Evolutionary conservation across 2,329 filamentous ascomycete species (phyloP), one percentile per base, ranked within the genome.

Genomic region (Aspergillus piperis): DNA sequence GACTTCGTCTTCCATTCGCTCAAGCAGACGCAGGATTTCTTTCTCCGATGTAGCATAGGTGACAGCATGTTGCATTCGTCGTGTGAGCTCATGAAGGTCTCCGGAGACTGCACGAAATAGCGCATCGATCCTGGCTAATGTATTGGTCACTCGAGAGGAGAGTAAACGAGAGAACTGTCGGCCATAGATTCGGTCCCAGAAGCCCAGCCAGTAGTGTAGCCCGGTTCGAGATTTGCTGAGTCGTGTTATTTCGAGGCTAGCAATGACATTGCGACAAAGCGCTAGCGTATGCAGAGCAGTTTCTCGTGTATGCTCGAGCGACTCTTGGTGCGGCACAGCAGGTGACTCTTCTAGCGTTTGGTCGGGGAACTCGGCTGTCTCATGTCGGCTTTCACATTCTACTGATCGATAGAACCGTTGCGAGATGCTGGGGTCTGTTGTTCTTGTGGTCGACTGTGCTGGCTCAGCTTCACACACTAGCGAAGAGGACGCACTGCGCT

Each of bases 171-270:
- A 63, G 50, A 72, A 64, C 7, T 52, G 21, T 3, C 61, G 62
- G 2, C 65, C 39, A 54, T 73, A 74, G 7, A 73, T 60, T 13
- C 62, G 62, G 21, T 66, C 60, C 72, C 72, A 74, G 55, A 73
- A 74, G 11, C 61, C 30, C 10, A 70, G 58, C 72, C 72, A 74
- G 53, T 67, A 60, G 36, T 59, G 59, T 27, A 71, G 54, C 3
- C 72, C 72, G 17, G 62, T 62, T 19, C 72, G 69, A 8, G 72
- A 68, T 32, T 71, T 72, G 60, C 65, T 64, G 56, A 74, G 68
- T 15, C 72, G 70, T 2, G 66, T 72, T 19, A 73, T 30, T 52
- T 74, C 72, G 6, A 73, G 68, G 3, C 61, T 62, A 6, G 68
- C 61, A 42, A 74, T 69, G 48, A 70, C 63, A 21, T 65, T 62